Evolutionary conservation across 257 asterid genomes (phyloP).

Genomic region (Nicotiana knightiana): DNA sequence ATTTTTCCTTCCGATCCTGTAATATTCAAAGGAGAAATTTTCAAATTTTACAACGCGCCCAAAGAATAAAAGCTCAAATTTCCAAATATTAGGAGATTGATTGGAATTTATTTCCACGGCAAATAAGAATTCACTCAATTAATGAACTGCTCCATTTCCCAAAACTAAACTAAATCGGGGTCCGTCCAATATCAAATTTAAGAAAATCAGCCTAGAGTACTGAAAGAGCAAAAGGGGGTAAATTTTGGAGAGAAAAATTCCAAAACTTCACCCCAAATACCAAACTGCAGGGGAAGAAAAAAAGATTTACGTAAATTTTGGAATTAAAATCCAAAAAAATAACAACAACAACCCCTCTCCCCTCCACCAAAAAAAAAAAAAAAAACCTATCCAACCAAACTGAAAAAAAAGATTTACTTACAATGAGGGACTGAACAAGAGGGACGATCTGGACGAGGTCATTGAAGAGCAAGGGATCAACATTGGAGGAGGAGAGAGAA

Average conservation of each 20-base stretch:
- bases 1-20: conserved; percentile 63
- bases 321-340: neutral
- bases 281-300: neutral
- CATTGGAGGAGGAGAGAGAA: conserved; percentile 56
- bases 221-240: neutral
- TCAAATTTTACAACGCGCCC: neutral
- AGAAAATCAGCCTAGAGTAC: neutral
- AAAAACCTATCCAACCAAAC: neutral
- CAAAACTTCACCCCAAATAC: neutral
- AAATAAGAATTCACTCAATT: neutral
- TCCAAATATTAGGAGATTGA: neutral
- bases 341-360: no score
- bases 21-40: conserved; percentile 4
- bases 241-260: neutral
- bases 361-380: neutral
- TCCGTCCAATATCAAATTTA: neutral
- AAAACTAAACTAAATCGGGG: neutral
- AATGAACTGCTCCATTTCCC: neutral
- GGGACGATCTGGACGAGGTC: conserved; percentile 82
- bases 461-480: conserved; percentile 61
- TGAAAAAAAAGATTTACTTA: conserved; percentile 12
- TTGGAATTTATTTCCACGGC: neutral
- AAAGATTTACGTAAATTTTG: neutral
- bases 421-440: conserved; percentile 85
- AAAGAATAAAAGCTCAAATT: neutral